A percentile compares a stretch with the other conserved stretches of the same genome.
Evolutionary conservation across 2,329 filamentous ascomycete species (phyloP).

Genomic region (Sclerotinia minor): DNA sequence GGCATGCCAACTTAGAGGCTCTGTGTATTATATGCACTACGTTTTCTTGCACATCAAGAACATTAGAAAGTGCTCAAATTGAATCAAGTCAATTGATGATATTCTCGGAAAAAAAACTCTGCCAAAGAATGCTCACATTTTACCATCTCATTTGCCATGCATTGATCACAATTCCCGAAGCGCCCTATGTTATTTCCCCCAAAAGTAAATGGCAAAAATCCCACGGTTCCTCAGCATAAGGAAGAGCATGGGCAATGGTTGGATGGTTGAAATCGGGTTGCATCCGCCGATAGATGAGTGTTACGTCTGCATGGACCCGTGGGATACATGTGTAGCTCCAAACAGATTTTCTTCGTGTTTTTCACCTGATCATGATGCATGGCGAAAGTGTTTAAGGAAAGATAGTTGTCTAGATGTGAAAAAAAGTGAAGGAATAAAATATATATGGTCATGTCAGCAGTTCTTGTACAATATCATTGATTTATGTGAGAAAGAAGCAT

Average conservation of each 20-base stretch:
- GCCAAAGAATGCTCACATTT: neutral
- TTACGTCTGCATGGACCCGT: conserved; percentile 19
- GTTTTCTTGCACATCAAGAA: conserved; percentile 32
- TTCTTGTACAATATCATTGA: conserved; percentile 21
- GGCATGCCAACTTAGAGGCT: conserved; percentile 33
- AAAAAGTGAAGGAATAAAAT: neutral
- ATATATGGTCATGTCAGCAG: conserved; percentile 23
- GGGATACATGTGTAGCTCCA: conserved; percentile 25
- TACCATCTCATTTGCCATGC: conserved; percentile 11
- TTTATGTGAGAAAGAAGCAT: conserved; percentile 3
- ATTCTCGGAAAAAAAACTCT: neutral
- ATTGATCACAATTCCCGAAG: neutral
- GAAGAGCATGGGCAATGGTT: conserved; percentile 16
- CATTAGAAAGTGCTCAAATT: conserved; percentile 21
- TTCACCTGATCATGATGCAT: conserved; percentile 25
- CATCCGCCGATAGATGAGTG: conserved; percentile 26
- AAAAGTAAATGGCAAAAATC: conserved; percentile 9
- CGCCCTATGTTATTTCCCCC: neutral
- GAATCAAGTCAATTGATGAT: conserved; percentile 3
- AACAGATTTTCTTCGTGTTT: conserved; percentile 19
- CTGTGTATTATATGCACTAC: conserved; percentile 37
- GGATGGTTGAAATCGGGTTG: conserved; percentile 21
- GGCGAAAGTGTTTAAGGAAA: conserved; percentile 13
- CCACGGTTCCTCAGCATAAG: conserved; percentile 8
- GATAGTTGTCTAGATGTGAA: neutral